phyloP scores from a whole-genome alignment of 2,329 filamentous ascomycete genomes.

The Colletotrichum navitas region DNA sequence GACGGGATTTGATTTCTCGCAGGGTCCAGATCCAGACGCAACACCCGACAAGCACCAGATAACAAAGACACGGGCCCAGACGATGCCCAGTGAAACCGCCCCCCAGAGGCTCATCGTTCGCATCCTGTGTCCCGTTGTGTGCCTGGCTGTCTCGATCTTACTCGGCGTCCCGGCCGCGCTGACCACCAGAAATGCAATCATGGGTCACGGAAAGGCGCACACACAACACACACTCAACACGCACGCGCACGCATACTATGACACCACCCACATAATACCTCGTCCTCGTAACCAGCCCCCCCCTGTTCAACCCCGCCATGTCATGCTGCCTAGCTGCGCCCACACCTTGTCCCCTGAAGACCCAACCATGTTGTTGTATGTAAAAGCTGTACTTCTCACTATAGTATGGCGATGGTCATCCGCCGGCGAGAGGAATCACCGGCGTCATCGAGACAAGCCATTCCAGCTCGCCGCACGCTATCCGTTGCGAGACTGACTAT shows the following conservation, averaged over 20 bases:
- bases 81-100: conserved; percentile 20
- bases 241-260: background rate
- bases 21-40: background rate
- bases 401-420: background rate
- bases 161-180: conserved; percentile 15
- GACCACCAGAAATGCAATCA: conserved; percentile 36
- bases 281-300: conserved; percentile 7
- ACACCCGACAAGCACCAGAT: conserved; percentile 3
- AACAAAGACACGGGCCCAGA: conserved; percentile 20
- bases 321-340: conserved; percentile 35
- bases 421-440: background rate
- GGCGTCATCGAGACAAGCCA: background rate
- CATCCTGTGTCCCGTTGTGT: background rate
- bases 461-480: background rate
- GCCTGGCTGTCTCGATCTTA: background rate
- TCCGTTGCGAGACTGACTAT: background rate
- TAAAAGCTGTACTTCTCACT: background rate
- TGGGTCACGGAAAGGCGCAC: conserved; percentile 11
- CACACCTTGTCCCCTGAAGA: conserved; percentile 23
- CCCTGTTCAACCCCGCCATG: conserved; percentile 39
- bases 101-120: background rate
- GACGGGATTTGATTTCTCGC: conserved; percentile 15
- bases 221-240: background rate
- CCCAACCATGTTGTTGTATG: conserved; percentile 4
- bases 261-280: background rate